Evolutionary conservation across 768 basidiomycete species (phyloP).

Genomic region (Solioccasus polychromus): DNA sequence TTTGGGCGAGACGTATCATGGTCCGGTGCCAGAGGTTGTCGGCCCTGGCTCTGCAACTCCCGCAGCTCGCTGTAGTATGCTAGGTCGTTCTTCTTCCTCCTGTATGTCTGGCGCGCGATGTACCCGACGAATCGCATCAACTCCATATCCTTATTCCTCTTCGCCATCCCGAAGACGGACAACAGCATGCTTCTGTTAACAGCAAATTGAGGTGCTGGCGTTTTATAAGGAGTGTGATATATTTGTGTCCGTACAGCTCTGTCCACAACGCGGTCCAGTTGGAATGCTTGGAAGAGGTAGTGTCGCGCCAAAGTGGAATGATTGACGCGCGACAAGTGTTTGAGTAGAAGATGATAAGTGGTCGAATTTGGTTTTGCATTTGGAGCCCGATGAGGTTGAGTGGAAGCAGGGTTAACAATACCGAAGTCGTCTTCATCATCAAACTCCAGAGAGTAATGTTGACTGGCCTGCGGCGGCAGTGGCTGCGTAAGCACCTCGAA

Average conservation of each 20-base stretch:
- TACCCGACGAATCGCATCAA: slow-evolving; percentile 58
- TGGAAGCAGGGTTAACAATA: slow-evolving; percentile 36
- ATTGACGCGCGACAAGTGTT: slow-evolving; percentile 47
- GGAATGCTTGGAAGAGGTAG: slow-evolving; percentile 56
- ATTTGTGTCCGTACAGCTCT: slow-evolving; percentile 35
- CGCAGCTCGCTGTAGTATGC: slow-evolving; percentile 38
- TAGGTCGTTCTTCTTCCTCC: slow-evolving; percentile 49
- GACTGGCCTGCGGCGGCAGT: slow-evolving; percentile 48
- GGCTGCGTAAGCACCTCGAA: slow-evolving; percentile 80
- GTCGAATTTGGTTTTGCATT: slow-evolving; percentile 62
- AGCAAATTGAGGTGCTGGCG: slow-evolving; percentile 50
- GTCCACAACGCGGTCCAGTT: slow-evolving; percentile 38
- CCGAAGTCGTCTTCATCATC: slow-evolving; percentile 65
- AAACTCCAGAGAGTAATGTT: slow-evolving; percentile 49
- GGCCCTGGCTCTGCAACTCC: slow-evolving; percentile 23
- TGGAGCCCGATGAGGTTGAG: slow-evolving; percentile 34
- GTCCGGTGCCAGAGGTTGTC: slow-evolving; percentile 20
- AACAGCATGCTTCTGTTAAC: slow-evolving; percentile 56
- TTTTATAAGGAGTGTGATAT: slow-evolving; percentile 26
- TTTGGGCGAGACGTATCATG: slow-evolving; percentile 16
- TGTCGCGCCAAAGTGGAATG: slow-evolving; percentile 61
- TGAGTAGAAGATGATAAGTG: slow-evolving; percentile 60
- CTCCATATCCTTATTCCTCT: slow-evolving; percentile 54
- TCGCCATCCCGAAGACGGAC: slow-evolving; percentile 55
- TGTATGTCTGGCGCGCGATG: slow-evolving; percentile 44